Evolutionary conservation across 2,329 filamentous ascomycete species (phyloP).

Genomic region (Tolypocladium tundrense): DNA sequence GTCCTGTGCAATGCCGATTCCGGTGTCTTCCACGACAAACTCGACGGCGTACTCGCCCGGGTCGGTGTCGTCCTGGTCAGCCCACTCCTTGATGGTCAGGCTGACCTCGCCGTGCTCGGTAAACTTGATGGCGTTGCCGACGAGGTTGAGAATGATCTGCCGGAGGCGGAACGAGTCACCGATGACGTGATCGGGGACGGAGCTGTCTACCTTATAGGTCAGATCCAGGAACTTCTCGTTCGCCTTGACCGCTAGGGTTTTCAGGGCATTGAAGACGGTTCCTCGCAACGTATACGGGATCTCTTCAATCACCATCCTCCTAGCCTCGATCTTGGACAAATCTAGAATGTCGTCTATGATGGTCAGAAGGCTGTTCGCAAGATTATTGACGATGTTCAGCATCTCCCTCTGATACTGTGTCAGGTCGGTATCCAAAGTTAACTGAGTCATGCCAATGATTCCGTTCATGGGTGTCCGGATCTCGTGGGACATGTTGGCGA

Average conservation of each 20-base stretch:
- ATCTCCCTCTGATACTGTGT: conserved; percentile 95
- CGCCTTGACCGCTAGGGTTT: conserved; percentile 92
- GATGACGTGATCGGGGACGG: conserved; percentile 88
- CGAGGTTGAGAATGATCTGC: conserved; percentile 93
- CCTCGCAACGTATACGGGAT: conserved; percentile 92
- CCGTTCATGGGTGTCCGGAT: conserved; percentile 96
- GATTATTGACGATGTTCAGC: conserved; percentile 94
- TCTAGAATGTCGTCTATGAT: conserved; percentile 85
- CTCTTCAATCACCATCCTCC: conserved; percentile 96
- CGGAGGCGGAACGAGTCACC: conserved; percentile 93
- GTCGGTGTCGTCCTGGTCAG: conserved; percentile 50
- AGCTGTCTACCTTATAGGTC: conserved; percentile 86
- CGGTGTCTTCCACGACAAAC: conserved; percentile 91
- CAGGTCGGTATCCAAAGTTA: conserved; percentile 89
- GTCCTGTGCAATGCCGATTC: conserved; percentile 90
- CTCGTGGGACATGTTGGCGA: conserved; percentile 98
- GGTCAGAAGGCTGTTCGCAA: conserved; percentile 90
- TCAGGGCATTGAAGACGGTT: conserved; percentile 93
- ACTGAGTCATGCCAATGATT: conserved; percentile 95
- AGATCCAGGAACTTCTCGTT: conserved; percentile 92
- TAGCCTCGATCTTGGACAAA: conserved; percentile 79
- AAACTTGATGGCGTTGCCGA: conserved; percentile 98
- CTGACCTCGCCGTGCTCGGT: conserved; percentile 95
- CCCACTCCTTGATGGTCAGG: conserved; percentile 69
- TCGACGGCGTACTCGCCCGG: conserved; percentile 83